Evolutionary conservation across 495 filamentous ascomycete species (phyloP).

Genomic region (Talaromyces wortmannii): DNA sequence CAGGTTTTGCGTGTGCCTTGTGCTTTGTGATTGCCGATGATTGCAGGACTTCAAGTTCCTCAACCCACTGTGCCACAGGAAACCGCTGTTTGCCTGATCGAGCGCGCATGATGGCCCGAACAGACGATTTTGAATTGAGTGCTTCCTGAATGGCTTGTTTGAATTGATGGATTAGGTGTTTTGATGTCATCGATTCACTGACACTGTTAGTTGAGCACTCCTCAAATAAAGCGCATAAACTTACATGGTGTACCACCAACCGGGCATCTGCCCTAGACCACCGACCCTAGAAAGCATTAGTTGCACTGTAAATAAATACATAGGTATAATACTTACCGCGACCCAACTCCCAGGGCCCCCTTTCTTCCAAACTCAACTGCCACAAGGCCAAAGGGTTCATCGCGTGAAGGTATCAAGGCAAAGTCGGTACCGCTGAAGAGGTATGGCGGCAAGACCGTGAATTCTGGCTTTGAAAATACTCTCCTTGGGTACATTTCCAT

Average conservation of each 20-base stretch:
- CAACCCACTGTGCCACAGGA: slow-evolving; percentile 53
- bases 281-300: slow-evolving; percentile 17
- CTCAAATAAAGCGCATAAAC: slow-evolving; percentile 2
- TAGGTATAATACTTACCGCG: slow-evolving; percentile 19
- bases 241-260: slow-evolving; percentile 60
- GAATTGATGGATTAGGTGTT: slow-evolving; percentile 59
- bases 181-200: slow-evolving; percentile 47
- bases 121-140: slow-evolving; percentile 44
- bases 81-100: slow-evolving; percentile 62
- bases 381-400: slow-evolving; percentile 66
- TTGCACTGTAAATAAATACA: background rate
- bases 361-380: slow-evolving; percentile 73
- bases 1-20: slow-evolving; percentile 44
- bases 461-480: slow-evolving; percentile 65
- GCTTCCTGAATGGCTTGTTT: slow-evolving; percentile 53
- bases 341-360: slow-evolving; percentile 61
- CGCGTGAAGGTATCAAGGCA: slow-evolving; percentile 62
- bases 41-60: slow-evolving; percentile 45
- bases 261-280: slow-evolving; percentile 64
- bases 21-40: slow-evolving; percentile 26
- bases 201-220: background rate
- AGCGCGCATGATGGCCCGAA: slow-evolving; percentile 54
- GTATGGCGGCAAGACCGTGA: slow-evolving; percentile 60
- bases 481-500: slow-evolving; percentile 58
- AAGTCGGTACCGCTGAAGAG: slow-evolving; percentile 71